Conservation (phyloP, 2,329 filamentous ascomycete genomes). For the Trichoderma endophyticum region DNA sequence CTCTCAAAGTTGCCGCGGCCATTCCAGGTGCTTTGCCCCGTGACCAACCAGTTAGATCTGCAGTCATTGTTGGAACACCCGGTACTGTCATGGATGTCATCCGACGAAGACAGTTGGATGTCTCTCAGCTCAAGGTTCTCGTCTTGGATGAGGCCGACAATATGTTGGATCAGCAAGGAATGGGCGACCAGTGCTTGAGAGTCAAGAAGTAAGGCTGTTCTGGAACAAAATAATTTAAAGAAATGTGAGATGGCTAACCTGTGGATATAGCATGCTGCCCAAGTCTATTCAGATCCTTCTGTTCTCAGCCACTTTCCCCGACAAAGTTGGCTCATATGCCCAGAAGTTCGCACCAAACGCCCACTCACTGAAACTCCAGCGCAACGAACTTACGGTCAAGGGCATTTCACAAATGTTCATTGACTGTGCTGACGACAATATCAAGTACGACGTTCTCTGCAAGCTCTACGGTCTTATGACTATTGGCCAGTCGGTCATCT, state of each 20-base stretch:
- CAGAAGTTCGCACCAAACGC: constrained; percentile 79
- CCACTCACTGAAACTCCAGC: constrained; percentile 81
- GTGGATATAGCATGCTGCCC: constrained; percentile 61
- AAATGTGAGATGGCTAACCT: constrained; percentile 2
- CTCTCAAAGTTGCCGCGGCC: constrained; percentile 73
- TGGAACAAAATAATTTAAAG: not conserved
- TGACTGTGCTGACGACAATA: constrained; percentile 76
- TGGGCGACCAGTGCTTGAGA: constrained; percentile 91
- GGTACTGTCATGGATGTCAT: constrained; percentile 90
- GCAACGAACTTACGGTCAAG: constrained; percentile 90
- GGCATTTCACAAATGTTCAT: constrained; percentile 98
- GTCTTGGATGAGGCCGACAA: constrained; percentile 98
- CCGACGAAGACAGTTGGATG: constrained; percentile 70
- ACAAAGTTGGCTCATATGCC: constrained; percentile 81
- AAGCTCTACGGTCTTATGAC: constrained; percentile 96
- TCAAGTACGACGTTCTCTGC: constrained; percentile 85
- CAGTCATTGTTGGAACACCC: constrained; percentile 88
- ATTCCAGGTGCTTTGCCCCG: constrained; percentile 75
- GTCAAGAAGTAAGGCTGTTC: constrained; percentile 65
- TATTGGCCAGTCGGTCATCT: constrained; percentile 96
- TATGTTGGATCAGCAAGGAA: constrained; percentile 93
- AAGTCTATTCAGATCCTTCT: constrained; percentile 79
- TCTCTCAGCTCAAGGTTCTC: constrained; percentile 70
- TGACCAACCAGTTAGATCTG: constrained; percentile 65
- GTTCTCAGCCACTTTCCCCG: constrained; percentile 92